These are phyloP conservation scores for Rosa chinensis DNA, from an alignment of 306 rosid genomes.

Conservation along the genomic window DNA sequence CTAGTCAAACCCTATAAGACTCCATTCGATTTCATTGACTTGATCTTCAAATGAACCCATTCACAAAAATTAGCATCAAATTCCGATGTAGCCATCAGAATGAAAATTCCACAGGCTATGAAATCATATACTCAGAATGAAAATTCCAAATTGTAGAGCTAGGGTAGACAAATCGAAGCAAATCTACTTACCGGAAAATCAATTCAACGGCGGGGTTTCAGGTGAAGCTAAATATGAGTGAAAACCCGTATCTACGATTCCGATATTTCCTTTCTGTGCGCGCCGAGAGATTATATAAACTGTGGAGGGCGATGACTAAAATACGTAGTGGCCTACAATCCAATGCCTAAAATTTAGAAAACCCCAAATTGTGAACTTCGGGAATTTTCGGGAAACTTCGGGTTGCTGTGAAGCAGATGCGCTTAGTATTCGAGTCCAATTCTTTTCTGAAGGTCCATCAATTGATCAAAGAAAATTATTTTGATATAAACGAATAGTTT, in stretches of 20 bases:
- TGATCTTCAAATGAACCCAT: not conserved
- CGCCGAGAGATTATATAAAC: not conserved
- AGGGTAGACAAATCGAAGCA: not conserved
- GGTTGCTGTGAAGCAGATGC: not conserved
- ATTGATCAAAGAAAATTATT: not conserved
- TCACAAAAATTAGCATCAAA: not conserved
- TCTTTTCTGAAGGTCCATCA: not conserved
- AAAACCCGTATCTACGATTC: not conserved
- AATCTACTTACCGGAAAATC: slow-evolving; percentile 13
- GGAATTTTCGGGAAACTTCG: slow-evolving; percentile 18
- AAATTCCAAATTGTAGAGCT: not conserved
- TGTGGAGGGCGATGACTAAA: not conserved
- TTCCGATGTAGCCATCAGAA: not conserved
- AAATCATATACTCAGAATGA: not conserved
- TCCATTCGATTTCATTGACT: slow-evolving; percentile 4
- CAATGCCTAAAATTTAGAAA: not conserved
- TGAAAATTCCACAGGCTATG: not conserved
- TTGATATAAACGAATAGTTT: too few relatives aligned
- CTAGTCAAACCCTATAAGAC: slow-evolving; percentile 3
- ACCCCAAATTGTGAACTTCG: slow-evolving; percentile 14
- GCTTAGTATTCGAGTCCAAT: not conserved
- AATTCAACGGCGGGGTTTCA: not conserved
- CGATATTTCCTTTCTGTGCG: not conserved
- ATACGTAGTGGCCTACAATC: not conserved
- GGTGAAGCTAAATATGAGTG: not conserved